Conservation (phyloP, 208 protist species). For the Jaenimonas drosophilae region DNA sequence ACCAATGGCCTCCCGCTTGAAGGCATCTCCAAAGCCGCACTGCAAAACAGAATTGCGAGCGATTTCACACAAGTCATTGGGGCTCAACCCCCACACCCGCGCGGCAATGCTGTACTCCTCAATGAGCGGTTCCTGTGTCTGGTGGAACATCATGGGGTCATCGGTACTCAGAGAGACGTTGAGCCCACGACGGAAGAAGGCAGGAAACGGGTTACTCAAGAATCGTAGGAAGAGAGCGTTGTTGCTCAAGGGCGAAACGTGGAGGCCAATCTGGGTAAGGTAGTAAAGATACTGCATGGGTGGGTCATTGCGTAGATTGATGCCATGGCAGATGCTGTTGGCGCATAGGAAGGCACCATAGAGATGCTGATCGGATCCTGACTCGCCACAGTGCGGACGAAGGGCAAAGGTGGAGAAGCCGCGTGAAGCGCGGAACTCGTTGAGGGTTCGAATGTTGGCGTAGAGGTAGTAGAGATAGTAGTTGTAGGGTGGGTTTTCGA, state of each 20-base stretch:
- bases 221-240: constrained; percentile 98
- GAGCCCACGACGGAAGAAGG: constrained; percentile 94
- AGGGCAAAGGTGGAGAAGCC: constrained; percentile 94
- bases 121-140: constrained; percentile 92
- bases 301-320: constrained; percentile 92
- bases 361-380: constrained; percentile 90
- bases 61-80: constrained; percentile 90
- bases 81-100: constrained; percentile 83
- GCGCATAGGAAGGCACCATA: constrained; percentile 92
- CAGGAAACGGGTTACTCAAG: constrained; percentile 94
- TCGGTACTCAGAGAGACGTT: constrained; percentile 98
- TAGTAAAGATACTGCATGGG: constrained; percentile 99
- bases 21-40: constrained; percentile 82
- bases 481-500: constrained; percentile 97
- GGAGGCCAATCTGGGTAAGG: constrained; percentile 96
- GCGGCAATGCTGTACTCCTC: constrained; percentile 93
- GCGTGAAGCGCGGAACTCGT: constrained; percentile 88
- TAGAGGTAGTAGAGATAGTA: constrained; percentile 99
- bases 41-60: constrained; percentile 88
- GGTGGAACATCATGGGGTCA: constrained; percentile 96
- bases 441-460: constrained; percentile 97
- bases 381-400: constrained; percentile 97
- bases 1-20: constrained; percentile 86
- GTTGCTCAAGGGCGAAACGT: constrained; percentile 98
- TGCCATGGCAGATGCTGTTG: constrained; percentile 97